Conservation (phyloP, 1,284 basidiomycete species). For the Athelia sp. region DNA sequence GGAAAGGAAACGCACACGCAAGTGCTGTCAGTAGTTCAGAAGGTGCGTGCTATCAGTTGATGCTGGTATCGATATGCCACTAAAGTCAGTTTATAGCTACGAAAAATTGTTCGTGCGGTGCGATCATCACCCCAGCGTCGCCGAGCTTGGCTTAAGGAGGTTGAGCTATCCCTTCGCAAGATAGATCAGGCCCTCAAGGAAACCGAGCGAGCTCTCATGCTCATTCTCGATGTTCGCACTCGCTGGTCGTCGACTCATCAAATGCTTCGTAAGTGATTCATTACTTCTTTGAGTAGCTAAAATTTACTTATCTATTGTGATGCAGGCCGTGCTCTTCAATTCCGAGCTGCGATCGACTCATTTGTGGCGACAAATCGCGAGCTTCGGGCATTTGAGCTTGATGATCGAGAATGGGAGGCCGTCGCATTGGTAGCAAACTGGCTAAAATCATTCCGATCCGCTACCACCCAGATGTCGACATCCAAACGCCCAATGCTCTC, state of each 20-base stretch:
- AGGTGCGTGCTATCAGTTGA: conserved; percentile 7
- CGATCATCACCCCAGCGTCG: conserved; percentile 16
- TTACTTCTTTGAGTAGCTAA: neutral
- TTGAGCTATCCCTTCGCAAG: neutral
- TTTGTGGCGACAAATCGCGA: conserved; percentile 11
- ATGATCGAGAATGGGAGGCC: conserved; percentile 15
- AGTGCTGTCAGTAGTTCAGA: conserved; percentile 4
- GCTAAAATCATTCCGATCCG: conserved; percentile 16
- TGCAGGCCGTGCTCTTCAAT: conserved; percentile 16
- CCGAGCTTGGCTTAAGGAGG: conserved; percentile 5
- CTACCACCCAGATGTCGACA: conserved; percentile 22
- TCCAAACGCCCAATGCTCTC: conserved; percentile 18
- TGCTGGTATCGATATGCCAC: neutral
- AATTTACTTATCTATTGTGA: neutral
- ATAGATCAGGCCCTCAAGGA: neutral
- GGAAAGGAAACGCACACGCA: too few relatives aligned
- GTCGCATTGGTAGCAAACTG: conserved; percentile 14
- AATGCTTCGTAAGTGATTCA: conserved; percentile 16
- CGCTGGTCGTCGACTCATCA: conserved; percentile 22
- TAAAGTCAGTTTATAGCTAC: conserved; percentile 13
- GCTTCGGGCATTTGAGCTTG: conserved; percentile 11
- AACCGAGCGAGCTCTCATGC: conserved; percentile 6
- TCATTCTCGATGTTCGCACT: conserved; percentile 19
- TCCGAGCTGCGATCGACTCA: conserved; percentile 8
- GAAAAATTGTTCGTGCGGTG: conserved; percentile 18